phyloP scores from a whole-genome alignment of 345 rosid species.

The Citrus mangshanensis region DNA sequence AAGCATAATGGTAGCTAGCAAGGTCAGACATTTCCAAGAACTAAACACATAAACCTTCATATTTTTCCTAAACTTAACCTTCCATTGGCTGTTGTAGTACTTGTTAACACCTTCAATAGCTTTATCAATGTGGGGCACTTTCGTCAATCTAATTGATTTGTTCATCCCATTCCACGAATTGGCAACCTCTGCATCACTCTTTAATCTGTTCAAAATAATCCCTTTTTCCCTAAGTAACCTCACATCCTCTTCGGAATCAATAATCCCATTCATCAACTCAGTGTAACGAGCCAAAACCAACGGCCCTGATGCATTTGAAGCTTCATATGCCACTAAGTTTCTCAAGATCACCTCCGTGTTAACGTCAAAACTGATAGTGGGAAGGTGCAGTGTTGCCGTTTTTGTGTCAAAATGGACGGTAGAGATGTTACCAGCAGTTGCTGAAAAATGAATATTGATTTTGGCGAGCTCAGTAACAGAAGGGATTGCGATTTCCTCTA shows the following conservation, averaged over 20 bases:
- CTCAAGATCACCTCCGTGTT: slow-evolving; percentile 61
- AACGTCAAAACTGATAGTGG: slow-evolving; percentile 51
- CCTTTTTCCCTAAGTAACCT: slow-evolving; percentile 64
- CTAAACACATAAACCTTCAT: slow-evolving; percentile 43
- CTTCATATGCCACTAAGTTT: slow-evolving; percentile 78
- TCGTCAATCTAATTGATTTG: slow-evolving; percentile 58
- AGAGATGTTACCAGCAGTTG: slow-evolving; percentile 23
- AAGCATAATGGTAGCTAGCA: slow-evolving; percentile 47
- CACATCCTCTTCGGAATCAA: slow-evolving; percentile 63
- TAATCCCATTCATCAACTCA: slow-evolving; percentile 75
- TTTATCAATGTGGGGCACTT: slow-evolving; percentile 56
- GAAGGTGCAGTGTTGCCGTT: slow-evolving; percentile 42
- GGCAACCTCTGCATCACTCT: slow-evolving; percentile 72
- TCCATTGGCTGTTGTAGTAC: slow-evolving; percentile 53
- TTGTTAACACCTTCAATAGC: slow-evolving; percentile 71
- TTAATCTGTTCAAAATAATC: slow-evolving; percentile 52
- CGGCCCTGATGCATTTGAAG: slow-evolving; percentile 35
- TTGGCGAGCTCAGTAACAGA: slow-evolving; percentile 50
- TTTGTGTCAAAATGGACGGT: slow-evolving; percentile 40
- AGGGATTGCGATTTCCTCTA: slow-evolving; percentile 78
- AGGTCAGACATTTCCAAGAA: slow-evolving; percentile 64
- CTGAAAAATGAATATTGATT: slow-evolving; percentile 43
- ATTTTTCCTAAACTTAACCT: slow-evolving; percentile 42
- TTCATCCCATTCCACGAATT: slow-evolving; percentile 84
- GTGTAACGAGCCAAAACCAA: slow-evolving; percentile 51